Evolutionary conservation across 805 yeast species (phyloP).

Genomic region (Saccharomyces jurei): DNA sequence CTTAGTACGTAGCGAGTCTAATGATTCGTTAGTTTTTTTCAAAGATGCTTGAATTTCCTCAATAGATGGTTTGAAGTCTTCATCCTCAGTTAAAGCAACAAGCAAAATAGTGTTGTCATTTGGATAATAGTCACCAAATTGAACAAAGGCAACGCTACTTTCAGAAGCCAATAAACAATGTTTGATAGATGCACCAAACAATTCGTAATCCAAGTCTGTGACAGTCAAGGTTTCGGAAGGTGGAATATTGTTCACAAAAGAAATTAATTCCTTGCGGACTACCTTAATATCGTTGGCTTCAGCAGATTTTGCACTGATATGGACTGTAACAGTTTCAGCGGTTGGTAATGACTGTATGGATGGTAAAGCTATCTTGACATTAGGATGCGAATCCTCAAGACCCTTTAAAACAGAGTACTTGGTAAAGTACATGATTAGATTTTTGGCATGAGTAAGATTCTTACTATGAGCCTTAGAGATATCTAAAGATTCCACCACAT

Average conservation of each 20-base stretch:
- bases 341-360: conserved; percentile 38
- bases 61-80: conserved; percentile 66
- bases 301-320: conserved; percentile 47
- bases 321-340: conserved; percentile 45
- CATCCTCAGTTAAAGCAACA: conserved; percentile 41
- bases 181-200: conserved; percentile 26
- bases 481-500: conserved; percentile 60
- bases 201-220: conserved; percentile 52
- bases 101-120: conserved; percentile 46
- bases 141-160: conserved; percentile 48
- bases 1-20: conserved; percentile 51
- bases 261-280: conserved; percentile 67
- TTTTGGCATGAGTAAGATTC: conserved; percentile 64
- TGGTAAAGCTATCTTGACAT: conserved; percentile 43
- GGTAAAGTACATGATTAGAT: conserved; percentile 59
- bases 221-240: conserved; percentile 56
- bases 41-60: conserved; percentile 52
- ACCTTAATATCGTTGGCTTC: conserved; percentile 44
- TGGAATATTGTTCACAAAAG: conserved; percentile 60
- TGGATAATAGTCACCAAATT: conserved; percentile 43
- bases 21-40: conserved; percentile 43
- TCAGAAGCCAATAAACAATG: conserved; percentile 18
- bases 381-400: conserved; percentile 35
- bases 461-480: conserved; percentile 86
- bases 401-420: conserved; percentile 40